phyloP scores from a whole-genome alignment of 257 asterid genomes.

The Voacanga thouarsii region DNA sequence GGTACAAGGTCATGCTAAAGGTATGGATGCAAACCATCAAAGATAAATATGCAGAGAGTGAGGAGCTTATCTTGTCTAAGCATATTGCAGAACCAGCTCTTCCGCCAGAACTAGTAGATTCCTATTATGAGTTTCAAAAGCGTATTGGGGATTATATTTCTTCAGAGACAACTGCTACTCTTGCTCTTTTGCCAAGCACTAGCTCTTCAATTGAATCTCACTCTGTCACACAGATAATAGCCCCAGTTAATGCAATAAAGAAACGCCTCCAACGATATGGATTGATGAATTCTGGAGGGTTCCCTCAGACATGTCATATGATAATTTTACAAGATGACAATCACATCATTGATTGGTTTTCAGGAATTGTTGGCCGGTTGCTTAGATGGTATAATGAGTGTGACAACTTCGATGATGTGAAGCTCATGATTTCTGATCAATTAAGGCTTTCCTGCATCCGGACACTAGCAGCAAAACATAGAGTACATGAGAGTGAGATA shows the following conservation, averaged over 20 bases:
- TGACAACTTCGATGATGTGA: constrained; percentile 64
- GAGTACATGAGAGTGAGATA: constrained; percentile 63
- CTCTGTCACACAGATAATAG: constrained; percentile 44
- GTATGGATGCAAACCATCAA: constrained; percentile 72
- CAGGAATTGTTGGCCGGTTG: constrained; percentile 75
- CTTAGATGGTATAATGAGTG: constrained; percentile 71
- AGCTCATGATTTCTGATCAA: constrained; percentile 55
- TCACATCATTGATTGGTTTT: constrained; percentile 79
- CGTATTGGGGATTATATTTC: constrained; percentile 55
- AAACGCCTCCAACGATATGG: constrained; percentile 79
- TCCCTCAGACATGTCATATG: constrained; percentile 53
- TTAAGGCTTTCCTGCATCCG: constrained; percentile 65
- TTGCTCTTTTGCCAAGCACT: constrained; percentile 55
- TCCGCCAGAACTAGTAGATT: constrained; percentile 68
- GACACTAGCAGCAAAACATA: constrained; percentile 74
- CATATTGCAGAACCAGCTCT: constrained; percentile 72
- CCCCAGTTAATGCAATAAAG: constrained; percentile 54
- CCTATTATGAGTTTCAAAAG: constrained; percentile 66
- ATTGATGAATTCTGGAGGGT: constrained; percentile 56
- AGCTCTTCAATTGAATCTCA: constrained; percentile 26
- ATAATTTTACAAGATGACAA: constrained; percentile 57
- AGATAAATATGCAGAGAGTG: constrained; percentile 36
- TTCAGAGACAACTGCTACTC: constrained; percentile 70
- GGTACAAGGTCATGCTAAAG: constrained; percentile 73
- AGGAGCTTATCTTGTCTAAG: constrained; percentile 53